These are phyloP conservation scores for Gremmenia infestans DNA, from an alignment of 2,329 filamentous ascomycete species.

Conservation along the genomic window DNA sequence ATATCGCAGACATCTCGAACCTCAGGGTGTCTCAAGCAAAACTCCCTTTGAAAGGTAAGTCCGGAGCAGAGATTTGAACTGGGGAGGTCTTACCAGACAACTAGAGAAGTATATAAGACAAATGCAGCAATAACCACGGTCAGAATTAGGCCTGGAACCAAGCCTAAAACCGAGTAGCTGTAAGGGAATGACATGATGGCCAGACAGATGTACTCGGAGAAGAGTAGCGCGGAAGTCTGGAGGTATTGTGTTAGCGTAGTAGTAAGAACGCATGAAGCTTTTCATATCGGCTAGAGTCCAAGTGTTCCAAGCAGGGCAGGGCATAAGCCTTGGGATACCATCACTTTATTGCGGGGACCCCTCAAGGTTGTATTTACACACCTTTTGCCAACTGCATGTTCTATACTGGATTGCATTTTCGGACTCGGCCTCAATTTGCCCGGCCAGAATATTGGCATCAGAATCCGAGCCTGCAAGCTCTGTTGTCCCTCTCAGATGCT, in stretches of 20 bases:
- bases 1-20: slow-evolving; percentile 91
- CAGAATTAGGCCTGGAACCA: slow-evolving; percentile 81
- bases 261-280: background rate
- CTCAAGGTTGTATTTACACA: slow-evolving; percentile 30
- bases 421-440: slow-evolving; percentile 73
- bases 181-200: slow-evolving; percentile 94
- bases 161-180: slow-evolving; percentile 81
- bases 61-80: background rate
- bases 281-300: background rate
- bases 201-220: slow-evolving; percentile 93
- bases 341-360: background rate
- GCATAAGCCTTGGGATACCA: background rate
- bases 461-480: slow-evolving; percentile 23
- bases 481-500: slow-evolving; percentile 26
- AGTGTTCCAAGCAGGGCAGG: too few species aligned
- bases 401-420: slow-evolving; percentile 83
- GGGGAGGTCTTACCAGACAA: slow-evolving; percentile 48
- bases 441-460: slow-evolving; percentile 36
- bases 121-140: slow-evolving; percentile 72
- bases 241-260: slow-evolving; percentile 5
- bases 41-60: slow-evolving; percentile 56
- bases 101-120: slow-evolving; percentile 77
- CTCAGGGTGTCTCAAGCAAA: slow-evolving; percentile 85
- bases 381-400: slow-evolving; percentile 91
- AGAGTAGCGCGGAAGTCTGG: slow-evolving; percentile 79